phyloP scores from a whole-genome alignment of 495 filamentous ascomycete species.

The Cudoniella acicularis region DNA sequence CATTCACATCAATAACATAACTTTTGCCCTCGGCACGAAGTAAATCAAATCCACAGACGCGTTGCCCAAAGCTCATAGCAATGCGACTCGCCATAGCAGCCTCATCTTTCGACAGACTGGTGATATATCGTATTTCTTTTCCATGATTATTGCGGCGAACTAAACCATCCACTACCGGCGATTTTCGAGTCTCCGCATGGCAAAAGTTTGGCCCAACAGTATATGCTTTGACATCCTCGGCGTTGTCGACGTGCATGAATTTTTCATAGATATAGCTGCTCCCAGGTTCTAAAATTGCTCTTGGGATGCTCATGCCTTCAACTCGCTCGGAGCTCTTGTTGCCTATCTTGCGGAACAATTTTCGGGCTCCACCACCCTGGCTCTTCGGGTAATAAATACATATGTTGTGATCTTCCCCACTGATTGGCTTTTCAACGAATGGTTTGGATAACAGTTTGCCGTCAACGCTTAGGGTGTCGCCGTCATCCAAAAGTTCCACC shows the following conservation, averaged over 20 bases:
- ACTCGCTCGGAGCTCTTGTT: conserved; percentile 98
- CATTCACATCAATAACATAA: conserved; percentile 98
- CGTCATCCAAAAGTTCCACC: conserved; percentile 80
- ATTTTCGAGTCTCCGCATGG: conserved; percentile 95
- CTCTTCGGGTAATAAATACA: conserved; percentile 91
- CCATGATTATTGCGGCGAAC: conserved; percentile 95
- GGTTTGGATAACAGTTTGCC: conserved; percentile 80
- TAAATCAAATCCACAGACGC: conserved; percentile 95
- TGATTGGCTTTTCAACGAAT: conserved; percentile 98
- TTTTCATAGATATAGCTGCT: conserved; percentile 94
- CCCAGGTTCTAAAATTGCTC: conserved; percentile 71
- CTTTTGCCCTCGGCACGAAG: conserved; percentile 79
- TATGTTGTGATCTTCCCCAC: conserved; percentile 98
- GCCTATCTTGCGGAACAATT: conserved; percentile 92
- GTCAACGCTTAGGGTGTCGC: conserved; percentile 84
- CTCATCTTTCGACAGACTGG: conserved; percentile 76
- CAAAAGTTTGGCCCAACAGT: conserved; percentile 93
- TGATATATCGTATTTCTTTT: conserved; percentile 95
- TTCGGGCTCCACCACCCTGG: conserved; percentile 80
- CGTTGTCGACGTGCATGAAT: conserved; percentile 92
- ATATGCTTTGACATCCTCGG: conserved; percentile 98
- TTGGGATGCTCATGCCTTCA: conserved; percentile 65
- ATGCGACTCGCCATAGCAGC: conserved; percentile 84
- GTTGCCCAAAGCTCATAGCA: conserved; percentile 86
- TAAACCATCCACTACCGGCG: conserved; percentile 92